A percentile compares a stretch with the other conserved stretches of the same genome.
phyloP scores from a whole-genome alignment of 2,329 filamentous ascomycete genomes.

The Colletotrichum navitas region DNA sequence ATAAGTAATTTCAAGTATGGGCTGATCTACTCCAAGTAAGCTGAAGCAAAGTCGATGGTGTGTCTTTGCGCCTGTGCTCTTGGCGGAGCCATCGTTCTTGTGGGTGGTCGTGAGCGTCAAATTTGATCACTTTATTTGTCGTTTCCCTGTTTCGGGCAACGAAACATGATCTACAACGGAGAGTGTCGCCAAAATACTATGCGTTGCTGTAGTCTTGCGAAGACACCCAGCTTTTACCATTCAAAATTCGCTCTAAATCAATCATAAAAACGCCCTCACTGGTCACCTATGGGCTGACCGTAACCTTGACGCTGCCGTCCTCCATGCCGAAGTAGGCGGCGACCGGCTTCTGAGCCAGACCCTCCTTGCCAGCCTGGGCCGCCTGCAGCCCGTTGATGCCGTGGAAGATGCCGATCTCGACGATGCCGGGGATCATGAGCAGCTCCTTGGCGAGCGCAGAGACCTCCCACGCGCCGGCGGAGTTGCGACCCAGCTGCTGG shows the following conservation, averaged over 20 bases:
- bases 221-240: slow-evolving; percentile 8
- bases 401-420: slow-evolving; percentile 92
- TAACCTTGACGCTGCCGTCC: slow-evolving; percentile 75
- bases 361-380: slow-evolving; percentile 62
- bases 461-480: slow-evolving; percentile 83
- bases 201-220: not conserved
- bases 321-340: slow-evolving; percentile 96
- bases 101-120: not conserved
- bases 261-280: not conserved
- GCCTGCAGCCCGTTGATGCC: slow-evolving; percentile 82
- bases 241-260: slow-evolving; percentile 13
- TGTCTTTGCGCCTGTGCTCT: not conserved
- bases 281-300: slow-evolving; percentile 22
- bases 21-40: not conserved
- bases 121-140: not conserved
- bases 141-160: no score
- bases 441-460: slow-evolving; percentile 79
- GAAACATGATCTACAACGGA: not conserved
- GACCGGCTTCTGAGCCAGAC: slow-evolving; percentile 88
- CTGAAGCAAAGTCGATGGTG: not conserved
- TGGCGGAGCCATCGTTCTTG: not conserved
- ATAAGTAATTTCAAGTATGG: no score
- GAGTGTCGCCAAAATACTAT: not conserved
- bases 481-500: slow-evolving; percentile 45
- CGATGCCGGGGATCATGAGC: slow-evolving; percentile 85